Percentiles rank a stretch among this genome's conserved stretches.
These are phyloP conservation scores for Petunia hybrid DNA, from an alignment of 305 asterid genomes.

Conservation along the genomic window DNA sequence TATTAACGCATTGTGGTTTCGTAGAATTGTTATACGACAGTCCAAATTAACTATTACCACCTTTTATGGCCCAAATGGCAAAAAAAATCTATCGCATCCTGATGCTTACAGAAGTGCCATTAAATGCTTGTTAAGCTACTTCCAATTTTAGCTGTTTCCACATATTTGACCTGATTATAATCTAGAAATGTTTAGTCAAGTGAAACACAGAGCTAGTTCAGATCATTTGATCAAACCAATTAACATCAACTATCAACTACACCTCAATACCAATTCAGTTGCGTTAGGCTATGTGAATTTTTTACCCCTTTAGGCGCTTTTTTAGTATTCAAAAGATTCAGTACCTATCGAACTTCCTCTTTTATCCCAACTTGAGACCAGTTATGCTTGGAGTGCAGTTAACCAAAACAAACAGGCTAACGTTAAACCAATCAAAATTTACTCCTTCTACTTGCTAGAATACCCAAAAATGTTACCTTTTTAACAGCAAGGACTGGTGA, in stretches of 20 bases:
- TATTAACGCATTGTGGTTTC: background rate
- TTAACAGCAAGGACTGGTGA: constrained; percentile 85
- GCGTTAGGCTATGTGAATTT: background rate
- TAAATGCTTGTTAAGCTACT: background rate
- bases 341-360: constrained; percentile 8
- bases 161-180: background rate
- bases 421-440: background rate
- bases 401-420: background rate
- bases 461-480: constrained; percentile 57
- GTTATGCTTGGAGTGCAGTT: background rate
- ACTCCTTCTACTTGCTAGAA: background rate
- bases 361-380: background rate
- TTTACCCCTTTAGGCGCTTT: background rate
- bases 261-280: background rate
- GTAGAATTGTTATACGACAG: background rate
- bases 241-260: constrained; percentile 17
- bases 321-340: constrained; percentile 11
- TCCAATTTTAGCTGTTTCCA: background rate
- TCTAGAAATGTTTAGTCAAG: constrained; percentile 17
- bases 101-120: background rate
- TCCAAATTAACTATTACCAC: background rate
- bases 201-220: constrained; percentile 10
- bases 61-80: background rate
- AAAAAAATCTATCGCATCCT: background rate
- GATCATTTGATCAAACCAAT: background rate